Base-by-base conservation (phyloP, 1,284 basidiomycete genomes). In the Pholiota adiposa region DNA sequence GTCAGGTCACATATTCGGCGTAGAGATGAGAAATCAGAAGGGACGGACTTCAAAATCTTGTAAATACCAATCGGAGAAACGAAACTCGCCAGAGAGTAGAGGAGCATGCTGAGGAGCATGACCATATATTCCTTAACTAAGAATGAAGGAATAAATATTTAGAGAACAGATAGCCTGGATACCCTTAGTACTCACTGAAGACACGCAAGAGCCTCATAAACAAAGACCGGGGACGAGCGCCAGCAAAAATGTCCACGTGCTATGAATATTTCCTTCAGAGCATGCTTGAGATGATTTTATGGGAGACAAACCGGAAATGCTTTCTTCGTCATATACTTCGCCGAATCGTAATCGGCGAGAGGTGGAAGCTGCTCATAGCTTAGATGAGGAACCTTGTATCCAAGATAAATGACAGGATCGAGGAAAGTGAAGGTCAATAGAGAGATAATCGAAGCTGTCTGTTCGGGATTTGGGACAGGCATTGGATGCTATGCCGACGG, bases 391-490 rank as follows among this genome's bases (percentile, higher is more conserved):
- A 78, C 61, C 25, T 70, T 72, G 64, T 78, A 76, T 31, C 76
- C 82, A 18, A 71, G 55, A 11, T 76, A 78, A 41, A 88, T 74
- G 40, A 85, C 70, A 0, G 74, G 73, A 57, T 87, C 79, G 66
- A 90, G 73, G 75, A 84, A 90, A 19, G 77, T 76, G 70, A 82
- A 91, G 46, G 82, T 77, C n/a, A 81, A 46, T 62, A 86, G 75
- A 2, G 82, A 85, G 16, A 87, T 62, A 41, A 83, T 73, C 0
- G 86, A 84, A 0, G 86, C 81, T 0, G 84, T 88, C 68, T 90
- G 87, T 66, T 90, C 87, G 1, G 85, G 83, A 70, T 84, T 86
- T 3, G 80, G 77, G 14, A 73, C 67, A 2, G 73, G 66, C 60
- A 71, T 67, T 6, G 79, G 78, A 50, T 79, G 70, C 80, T 82